These are phyloP conservation scores for Abrus pulchellus DNA, from an alignment of 306 rosid genomes.

Conservation along the genomic window DNA sequence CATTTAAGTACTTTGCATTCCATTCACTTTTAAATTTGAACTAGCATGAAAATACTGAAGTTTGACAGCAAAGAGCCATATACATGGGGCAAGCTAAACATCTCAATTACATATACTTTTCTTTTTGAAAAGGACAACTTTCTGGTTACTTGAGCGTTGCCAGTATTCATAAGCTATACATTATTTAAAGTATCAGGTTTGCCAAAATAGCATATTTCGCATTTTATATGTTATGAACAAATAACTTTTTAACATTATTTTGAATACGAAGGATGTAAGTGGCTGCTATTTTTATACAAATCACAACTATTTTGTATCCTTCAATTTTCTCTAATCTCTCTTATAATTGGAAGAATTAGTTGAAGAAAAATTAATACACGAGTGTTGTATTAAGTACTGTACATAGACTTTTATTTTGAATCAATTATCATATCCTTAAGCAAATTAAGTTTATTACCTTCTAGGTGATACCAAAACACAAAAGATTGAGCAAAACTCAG, in stretches of 20 bases:
- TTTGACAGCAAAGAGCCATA: background rate
- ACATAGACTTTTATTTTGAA: background rate
- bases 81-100: slow-evolving; percentile 7
- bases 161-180: background rate
- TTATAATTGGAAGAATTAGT: background rate
- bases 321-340: background rate
- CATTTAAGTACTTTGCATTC: background rate
- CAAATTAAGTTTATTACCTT: background rate
- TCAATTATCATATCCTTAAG: background rate
- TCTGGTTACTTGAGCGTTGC: background rate
- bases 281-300: background rate
- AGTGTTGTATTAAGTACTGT: background rate
- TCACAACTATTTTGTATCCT: background rate
- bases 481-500: background rate
- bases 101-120: background rate
- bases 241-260: background rate
- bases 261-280: background rate
- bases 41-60: background rate
- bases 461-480: background rate
- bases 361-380: background rate
- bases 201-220: background rate
- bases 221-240: background rate
- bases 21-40: background rate
- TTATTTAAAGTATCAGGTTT: background rate
- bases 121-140: background rate